Base-by-base conservation (phyloP, 331 rosid species). In the Phaseolus coccineus region DNA sequence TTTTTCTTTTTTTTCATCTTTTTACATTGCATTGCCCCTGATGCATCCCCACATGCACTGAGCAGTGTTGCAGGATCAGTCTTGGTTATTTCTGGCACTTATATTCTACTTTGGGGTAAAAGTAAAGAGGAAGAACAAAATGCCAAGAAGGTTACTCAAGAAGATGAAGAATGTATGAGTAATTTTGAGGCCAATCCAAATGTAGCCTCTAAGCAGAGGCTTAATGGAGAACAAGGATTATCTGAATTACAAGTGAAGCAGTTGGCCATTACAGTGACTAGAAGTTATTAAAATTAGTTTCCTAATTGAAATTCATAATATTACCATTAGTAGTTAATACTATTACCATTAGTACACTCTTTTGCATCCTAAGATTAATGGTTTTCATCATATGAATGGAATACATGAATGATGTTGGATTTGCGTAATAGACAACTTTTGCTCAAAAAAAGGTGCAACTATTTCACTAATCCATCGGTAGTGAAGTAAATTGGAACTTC, bases 101-200 rank as follows among this genome's bases (percentile, higher is more conserved):
- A 92, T 77, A 70, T 86, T 83, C 91, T 89, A 81, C 71, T 90
- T 8, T 92, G 97, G 98, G 97, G 97, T 33, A 94, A 94, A 77
- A 80, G 78, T 69, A 87, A 75, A 33, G 94, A 90, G 77, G 80
- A 68, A 67, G 81, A 74, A 71, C 85, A 77, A 37, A 13, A 10
- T 30, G 30, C 9, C 37, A 5, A 22, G 74, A 84, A 78, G 83
- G 91, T 82, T 25, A 59, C 44, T 77, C 89, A 80, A 68, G 92
- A 75, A 77, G 94, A 69, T 56, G 81, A 35, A 82, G 87, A 68
- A 71, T 67, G 77, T 59, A 24, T 39, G 35, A 71, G 55, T 56
- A 58, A 13, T 72, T 35, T 69, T 2, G 71, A 58, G 37, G 35
- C 16, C 16, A 65, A 5, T 44, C 28, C 76, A 55, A 15, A 40